Evolutionary conservation across 768 basidiomycete species (phyloP), one percentile per base, ranked within the genome.

Genomic region (Xerocomellus intermedius): DNA sequence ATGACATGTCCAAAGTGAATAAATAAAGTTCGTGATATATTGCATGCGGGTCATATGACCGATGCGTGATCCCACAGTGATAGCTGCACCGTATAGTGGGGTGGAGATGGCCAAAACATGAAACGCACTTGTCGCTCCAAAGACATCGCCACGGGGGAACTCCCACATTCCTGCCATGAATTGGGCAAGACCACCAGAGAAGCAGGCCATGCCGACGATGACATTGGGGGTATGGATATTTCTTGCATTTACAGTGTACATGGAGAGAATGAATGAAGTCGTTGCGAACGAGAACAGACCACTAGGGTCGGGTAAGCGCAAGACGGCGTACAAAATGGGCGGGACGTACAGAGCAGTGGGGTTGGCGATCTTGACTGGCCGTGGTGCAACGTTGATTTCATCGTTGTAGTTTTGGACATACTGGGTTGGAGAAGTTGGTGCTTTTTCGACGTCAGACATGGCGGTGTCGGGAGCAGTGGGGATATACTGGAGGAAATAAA

Each of bases 121-220:
- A 26, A 32, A 57, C 86, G 70, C 38, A 87, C 88, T 86, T 28
- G 87, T 85, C 12, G 80, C 88, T 61, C 84, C 86, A 58, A 91
- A 89, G 0, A 73, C 75, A 59, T 91, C 89, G 1, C 85, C 85
- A 32, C 79, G 72, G 16, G 83, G 81, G 73, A 86, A 87, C 70
- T 86, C 86, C 91, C 91, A 93, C 87, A 94, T 91, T 39, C 94
- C 94, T 30, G 92, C 93, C 37, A 94, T 74, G 43, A 95, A 77
- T 68, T 95, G 94, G 13, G 79, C 86, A 32, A 94, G 83, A 56
- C 94, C 94, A 58, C 93, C 94, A 57, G 82, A 82, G 71, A 85
- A 89, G 60, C 91, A 66, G 24, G 91, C 91, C 91, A 95, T 92
- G 48, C 91, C 94, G 47, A 93, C 79, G 45, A 92, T 82, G 28